phyloP scores from a whole-genome alignment of 2,329 filamentous ascomycete species.

The Penicillium thymicola region DNA sequence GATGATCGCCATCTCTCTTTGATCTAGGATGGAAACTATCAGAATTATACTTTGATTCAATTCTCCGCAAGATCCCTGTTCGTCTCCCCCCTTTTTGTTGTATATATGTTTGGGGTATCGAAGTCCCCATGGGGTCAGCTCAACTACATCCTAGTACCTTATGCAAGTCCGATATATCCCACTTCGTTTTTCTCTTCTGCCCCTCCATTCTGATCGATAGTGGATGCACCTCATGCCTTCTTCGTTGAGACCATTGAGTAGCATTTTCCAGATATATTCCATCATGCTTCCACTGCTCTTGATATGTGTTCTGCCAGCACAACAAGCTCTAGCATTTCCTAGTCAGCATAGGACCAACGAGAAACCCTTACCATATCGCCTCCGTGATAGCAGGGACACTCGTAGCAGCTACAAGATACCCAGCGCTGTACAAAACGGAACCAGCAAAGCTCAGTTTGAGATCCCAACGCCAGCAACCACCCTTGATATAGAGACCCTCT shows the following conservation, averaged over 20 bases:
- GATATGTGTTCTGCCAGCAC: not conserved
- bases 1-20: slow-evolving; percentile 4
- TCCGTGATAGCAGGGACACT: not conserved
- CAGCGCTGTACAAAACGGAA: slow-evolving; percentile 8
- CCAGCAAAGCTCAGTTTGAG: slow-evolving; percentile 7
- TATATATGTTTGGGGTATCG: not conserved
- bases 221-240: not conserved
- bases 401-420: slow-evolving; percentile 9
- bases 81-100: not conserved
- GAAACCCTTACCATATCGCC: not conserved
- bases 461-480: slow-evolving; percentile 7
- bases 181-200: not conserved
- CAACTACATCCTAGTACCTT: not conserved
- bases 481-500: slow-evolving; percentile 2
- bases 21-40: not conserved
- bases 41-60: not conserved
- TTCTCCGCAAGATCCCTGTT: not conserved
- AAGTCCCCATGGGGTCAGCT: not conserved
- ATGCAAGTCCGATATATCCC: not conserved
- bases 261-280: not conserved
- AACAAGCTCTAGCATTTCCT: not conserved
- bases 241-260: not conserved
- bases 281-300: not conserved
- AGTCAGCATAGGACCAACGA: not conserved
- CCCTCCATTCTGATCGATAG: not conserved